Percentiles rank a stretch among this genome's conserved stretches.
Conservation (phyloP, 129 eudicot species). For the Flaveria bidentis region DNA sequence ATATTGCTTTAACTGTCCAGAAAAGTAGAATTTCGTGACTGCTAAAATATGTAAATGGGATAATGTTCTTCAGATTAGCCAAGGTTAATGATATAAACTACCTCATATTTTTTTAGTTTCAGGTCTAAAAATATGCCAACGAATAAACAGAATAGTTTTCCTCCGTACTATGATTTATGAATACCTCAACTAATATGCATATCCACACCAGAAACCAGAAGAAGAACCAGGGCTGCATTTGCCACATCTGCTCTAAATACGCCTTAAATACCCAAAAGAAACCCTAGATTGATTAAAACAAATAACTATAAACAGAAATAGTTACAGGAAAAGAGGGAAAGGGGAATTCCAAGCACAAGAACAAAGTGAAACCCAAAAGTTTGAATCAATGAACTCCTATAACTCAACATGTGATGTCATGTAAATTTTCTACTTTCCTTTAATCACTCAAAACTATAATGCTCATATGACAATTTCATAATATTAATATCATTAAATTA, state of each 20-base stretch:
- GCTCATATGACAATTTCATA: neutral
- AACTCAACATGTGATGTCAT: neutral
- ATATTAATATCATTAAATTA: too few relatives aligned
- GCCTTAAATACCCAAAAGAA: conserved; percentile 4
- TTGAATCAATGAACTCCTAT: conserved; percentile 3
- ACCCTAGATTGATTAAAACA: conserved; percentile 16
- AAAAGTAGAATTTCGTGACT: conserved; percentile 13
- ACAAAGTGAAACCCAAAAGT: neutral
- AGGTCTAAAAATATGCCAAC: conserved; percentile 14
- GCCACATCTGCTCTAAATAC: conserved; percentile 27
- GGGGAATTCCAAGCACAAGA: neutral
- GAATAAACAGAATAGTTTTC: conserved; percentile 8
- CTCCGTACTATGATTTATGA: conserved; percentile 25
- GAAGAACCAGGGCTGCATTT: conserved; percentile 22
- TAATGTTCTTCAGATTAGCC: neutral
- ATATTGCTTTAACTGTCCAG: neutral
- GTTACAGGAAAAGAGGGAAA: neutral
- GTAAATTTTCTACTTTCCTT: neutral
- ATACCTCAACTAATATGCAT: conserved; percentile 30
- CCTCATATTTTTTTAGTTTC: neutral
- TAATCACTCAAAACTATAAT: neutral
- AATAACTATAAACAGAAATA: neutral
- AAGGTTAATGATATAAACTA: conserved; percentile 2
- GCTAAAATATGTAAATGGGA: conserved; percentile 9
- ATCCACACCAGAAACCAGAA: conserved; percentile 2